Base-by-base conservation (phyloP, 176 grass and related monocot species). In the Neostapfia colusana region DNA sequence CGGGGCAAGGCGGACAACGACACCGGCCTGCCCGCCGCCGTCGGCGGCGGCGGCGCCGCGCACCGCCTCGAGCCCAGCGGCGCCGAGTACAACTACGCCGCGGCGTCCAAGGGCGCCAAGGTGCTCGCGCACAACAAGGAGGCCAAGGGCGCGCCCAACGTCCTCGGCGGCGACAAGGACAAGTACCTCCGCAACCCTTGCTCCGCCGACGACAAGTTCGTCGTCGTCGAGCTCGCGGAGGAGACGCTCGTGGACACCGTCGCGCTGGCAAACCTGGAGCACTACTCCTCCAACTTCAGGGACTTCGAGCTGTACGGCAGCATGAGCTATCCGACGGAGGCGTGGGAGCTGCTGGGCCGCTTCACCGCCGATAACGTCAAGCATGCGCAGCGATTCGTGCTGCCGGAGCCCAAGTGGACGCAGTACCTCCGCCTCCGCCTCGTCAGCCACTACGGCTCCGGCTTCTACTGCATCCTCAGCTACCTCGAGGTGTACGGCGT, bases 401-500 rank as follows among this genome's bases (percentile, higher is more conserved):
- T 91, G 63, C 62, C 81, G 2, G 90, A 91, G 57, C 88, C 88
- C 9, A 18, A 77, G 78, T 91, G 84, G 88, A 79, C 88, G n/a
- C 72, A 88, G 17, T 97, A 97, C 84, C 90, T 93, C 75, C 88
- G 83, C 37, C 74, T 93, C 8, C 83, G 86, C 71, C 85, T 93
- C 70, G 83, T 76, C 59, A 91, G 45, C 63, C 94, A 93, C 81
- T 91, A 91, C 81, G 91, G 86, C 28, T 93, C 90, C 11, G 91
- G 88, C 0, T 93, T 93, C 68, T 97, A 97, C 77, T 97, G 88
- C 88, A 91, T 92, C 70, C 87, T 97, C 61, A 91, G 88, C 81
- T 91, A 93, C 69, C 70, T 97, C 12, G 75, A 93, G 58, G 86
- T 97, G 51, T 93, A 91, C 75, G 84, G 86, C 37, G 82, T 93